These are phyloP conservation scores for Nemania bipapillata DNA, from an alignment of 2,329 filamentous ascomycete species.

Conservation along the genomic window DNA sequence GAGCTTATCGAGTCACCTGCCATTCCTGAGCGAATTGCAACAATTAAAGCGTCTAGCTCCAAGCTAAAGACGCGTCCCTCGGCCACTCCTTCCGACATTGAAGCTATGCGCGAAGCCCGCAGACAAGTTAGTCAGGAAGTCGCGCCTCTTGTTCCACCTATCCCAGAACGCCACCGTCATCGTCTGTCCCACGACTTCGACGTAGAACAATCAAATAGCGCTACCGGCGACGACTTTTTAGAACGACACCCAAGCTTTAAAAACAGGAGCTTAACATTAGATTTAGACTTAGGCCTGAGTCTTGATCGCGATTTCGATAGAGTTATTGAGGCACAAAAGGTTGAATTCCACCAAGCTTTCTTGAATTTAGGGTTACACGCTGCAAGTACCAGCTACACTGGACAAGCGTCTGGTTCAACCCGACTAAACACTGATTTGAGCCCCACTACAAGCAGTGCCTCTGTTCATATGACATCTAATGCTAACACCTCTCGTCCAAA, in stretches of 20 bases:
- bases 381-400: conserved; percentile 49
- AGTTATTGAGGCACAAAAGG: conserved; percentile 97
- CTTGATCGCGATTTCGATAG: conserved; percentile 93
- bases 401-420: conserved; percentile 60
- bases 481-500: conserved; percentile 71
- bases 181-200: conserved; percentile 63
- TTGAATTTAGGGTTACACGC: conserved; percentile 40
- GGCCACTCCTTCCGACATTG: conserved; percentile 83
- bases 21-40: conserved; percentile 84
- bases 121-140: conserved; percentile 84
- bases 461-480: conserved; percentile 54
- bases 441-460: conserved; percentile 40
- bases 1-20: conserved; percentile 64
- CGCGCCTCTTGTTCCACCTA: conserved; percentile 65
- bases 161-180: conserved; percentile 69
- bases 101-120: conserved; percentile 85
- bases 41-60: conserved; percentile 86
- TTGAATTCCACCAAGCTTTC: conserved; percentile 64
- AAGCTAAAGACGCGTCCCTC: conserved; percentile 90
- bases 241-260: conserved; percentile 78
- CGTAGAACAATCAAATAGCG: conserved; percentile 52
- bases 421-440: conserved; percentile 38
- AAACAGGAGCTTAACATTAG: conserved; percentile 82
- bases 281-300: conserved; percentile 84
- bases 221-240: conserved; percentile 58